Percentiles rank a stretch among this genome's conserved stretches.
These are phyloP conservation scores for Rhodotorula sp. DNA, from an alignment of 1,284 basidiomycete species.

Conservation along the genomic window DNA sequence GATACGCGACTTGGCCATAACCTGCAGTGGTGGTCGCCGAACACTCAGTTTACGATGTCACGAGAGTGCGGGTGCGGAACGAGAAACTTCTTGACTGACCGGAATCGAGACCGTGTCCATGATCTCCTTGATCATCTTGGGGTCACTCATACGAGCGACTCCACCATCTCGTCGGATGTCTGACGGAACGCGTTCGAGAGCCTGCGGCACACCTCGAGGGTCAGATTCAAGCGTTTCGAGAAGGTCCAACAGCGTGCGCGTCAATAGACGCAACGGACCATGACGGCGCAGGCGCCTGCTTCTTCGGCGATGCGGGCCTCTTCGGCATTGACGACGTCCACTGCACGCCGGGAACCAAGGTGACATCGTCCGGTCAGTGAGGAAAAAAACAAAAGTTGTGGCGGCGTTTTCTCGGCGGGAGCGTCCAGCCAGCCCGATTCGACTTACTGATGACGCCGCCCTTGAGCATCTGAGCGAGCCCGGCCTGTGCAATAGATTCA, in stretches of 20 bases:
- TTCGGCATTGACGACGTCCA: slow-evolving; percentile 65
- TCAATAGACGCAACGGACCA: slow-evolving; percentile 59
- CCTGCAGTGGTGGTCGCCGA: slow-evolving; percentile 50
- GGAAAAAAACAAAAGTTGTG: slow-evolving; percentile 63
- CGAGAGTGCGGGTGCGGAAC: neutral
- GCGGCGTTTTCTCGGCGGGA: neutral
- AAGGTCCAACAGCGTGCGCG: neutral
- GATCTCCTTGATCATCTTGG: slow-evolving; percentile 90
- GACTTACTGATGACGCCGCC: slow-evolving; percentile 70
- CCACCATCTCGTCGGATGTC: slow-evolving; percentile 88
- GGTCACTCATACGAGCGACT: slow-evolving; percentile 75
- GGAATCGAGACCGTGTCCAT: slow-evolving; percentile 80
- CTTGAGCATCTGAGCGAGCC: slow-evolving; percentile 90
- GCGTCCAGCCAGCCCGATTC: no score
- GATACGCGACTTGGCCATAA: slow-evolving; percentile 92
- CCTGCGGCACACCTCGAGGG: slow-evolving; percentile 25
- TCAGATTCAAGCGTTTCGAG: neutral
- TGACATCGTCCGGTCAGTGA: neutral
- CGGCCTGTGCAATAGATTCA: slow-evolving; percentile 19
- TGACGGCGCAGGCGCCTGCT: slow-evolving; percentile 95
- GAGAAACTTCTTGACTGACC: slow-evolving; percentile 42
- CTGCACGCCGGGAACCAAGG: slow-evolving; percentile 17
- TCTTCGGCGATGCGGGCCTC: slow-evolving; percentile 95
- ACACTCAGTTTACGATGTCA: no score
- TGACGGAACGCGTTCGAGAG: slow-evolving; percentile 82